A percentile compares a stretch with the other conserved stretches of the same genome.
Conservation (phyloP, 2,329 filamentous ascomycete species). For the Microdochium paspali region DNA sequence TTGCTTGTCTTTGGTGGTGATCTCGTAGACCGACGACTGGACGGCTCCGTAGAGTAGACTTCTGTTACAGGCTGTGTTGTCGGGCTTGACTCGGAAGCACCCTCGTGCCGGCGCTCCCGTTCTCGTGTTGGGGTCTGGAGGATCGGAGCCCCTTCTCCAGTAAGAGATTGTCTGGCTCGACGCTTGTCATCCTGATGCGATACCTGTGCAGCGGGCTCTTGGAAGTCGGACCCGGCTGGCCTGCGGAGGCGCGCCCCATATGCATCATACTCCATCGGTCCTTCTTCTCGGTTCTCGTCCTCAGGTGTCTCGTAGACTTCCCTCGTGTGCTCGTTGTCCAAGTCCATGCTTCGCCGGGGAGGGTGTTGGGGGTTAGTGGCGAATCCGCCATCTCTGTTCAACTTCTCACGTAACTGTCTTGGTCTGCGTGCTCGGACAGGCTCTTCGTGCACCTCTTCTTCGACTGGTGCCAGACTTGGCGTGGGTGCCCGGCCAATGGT, state of each 20-base stretch:
- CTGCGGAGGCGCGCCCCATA: conserved; percentile 20
- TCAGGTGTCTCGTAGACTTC: conserved; percentile 27
- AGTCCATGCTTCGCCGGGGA: conserved; percentile 20
- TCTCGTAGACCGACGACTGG: neutral
- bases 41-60: neutral
- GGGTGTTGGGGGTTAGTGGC: conserved; percentile 33
- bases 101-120: neutral
- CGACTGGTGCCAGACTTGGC: conserved; percentile 39
- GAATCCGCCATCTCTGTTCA: conserved; percentile 41
- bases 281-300: conserved; percentile 13
- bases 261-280: conserved; percentile 13
- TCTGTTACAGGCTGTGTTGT: neutral
- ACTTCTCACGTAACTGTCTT: conserved; percentile 15
- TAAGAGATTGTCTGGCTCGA: neutral
- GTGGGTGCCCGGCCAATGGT: conserved; percentile 30
- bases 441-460: conserved; percentile 39
- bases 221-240: conserved; percentile 13
- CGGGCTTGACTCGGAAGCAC: neutral
- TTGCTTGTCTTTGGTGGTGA: neutral
- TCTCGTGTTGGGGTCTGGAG: neutral
- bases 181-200: neutral
- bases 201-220: neutral
- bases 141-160: neutral
- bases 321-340: conserved; percentile 29
- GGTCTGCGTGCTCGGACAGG: conserved; percentile 16